Base-by-base conservation (phyloP, 352 stramenopile genomes). In the Phytophthora hibernalis region DNA sequence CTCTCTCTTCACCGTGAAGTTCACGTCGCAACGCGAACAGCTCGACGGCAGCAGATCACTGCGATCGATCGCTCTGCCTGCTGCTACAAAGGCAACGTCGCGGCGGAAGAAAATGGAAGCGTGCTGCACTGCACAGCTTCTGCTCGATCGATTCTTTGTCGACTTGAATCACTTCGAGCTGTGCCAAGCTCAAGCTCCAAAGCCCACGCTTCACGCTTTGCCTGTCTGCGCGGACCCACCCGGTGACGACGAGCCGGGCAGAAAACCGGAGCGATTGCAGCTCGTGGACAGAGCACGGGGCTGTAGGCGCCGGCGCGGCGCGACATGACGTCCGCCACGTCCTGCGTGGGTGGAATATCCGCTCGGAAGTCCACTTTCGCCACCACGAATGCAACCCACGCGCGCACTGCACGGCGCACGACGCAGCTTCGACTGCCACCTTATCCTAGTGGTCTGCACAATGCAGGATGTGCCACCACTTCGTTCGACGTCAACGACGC, bases 221-320 rank as follows among this genome's bases (percentile, higher is more conserved):
- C 51, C 54, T 55, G 54, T 66, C 61, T 70, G 60, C 31, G 3
- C 42, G 44, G 38, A 65, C 61, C 59, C 54, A 70, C 40, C 20
- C 20, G 48, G 48, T 31, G 55, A 58, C 35, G 57, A 33, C 44
- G 30, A 65, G 52, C 33, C 24, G 65, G 47, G 47, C 53, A 69
- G 37, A 64, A n/a, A 53, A 69, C 37, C 45, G 37, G 61, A 58
- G 48, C 43, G 54, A 44, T 61, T 75, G 61, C 55, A 72, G 44
- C 56, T 67, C 52, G 20, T 68, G 52, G 26, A 72, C 56, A 76
- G 47, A 72, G 56, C 68, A 65, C 56, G 24, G 62, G 12, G 42
- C 54, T 54, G 56, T 37, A 65, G 68, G 42, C 55, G 47, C 30
- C 44, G 54, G 50, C 18, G 63, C n/a, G n/a, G n/a, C n/a, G n/a